phyloP scores from a whole-genome alignment of 225 moss, liverwort and hornwort genomes.

The Marchantia polymorpha region DNA sequence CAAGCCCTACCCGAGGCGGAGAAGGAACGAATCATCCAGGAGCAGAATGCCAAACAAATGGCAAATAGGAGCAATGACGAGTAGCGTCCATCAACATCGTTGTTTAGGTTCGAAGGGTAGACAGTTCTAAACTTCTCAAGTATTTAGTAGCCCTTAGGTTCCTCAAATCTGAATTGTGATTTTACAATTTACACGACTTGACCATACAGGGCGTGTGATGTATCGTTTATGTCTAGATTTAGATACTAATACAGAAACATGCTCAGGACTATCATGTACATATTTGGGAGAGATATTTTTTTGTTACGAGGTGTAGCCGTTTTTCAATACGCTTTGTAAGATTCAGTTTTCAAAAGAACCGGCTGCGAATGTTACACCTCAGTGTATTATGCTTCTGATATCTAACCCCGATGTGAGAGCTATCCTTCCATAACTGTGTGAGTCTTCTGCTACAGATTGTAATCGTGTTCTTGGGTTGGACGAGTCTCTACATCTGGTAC shows the following conservation, averaged over 20 bases:
- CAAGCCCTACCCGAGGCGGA: constrained; percentile 73
- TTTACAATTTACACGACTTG: not conserved
- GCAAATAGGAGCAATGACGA: constrained; percentile 12
- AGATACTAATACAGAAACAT: too few relatives aligned
- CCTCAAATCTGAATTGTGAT: not conserved
- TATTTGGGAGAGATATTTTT: constrained; percentile 14
- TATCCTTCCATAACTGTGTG: too few relatives aligned
- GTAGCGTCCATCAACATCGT: not conserved
- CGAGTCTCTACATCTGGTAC: too few relatives aligned
- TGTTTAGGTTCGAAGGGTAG: not conserved
- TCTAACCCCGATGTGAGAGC: too few relatives aligned
- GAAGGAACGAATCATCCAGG: constrained; percentile 56
- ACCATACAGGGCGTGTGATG: constrained; percentile 3
- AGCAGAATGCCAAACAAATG: constrained; percentile 14
- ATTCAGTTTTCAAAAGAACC: too few relatives aligned
- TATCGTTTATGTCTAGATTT: too few relatives aligned
- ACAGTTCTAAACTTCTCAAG: not conserved
- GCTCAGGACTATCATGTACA: constrained; percentile 25
- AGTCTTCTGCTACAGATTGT: too few relatives aligned
- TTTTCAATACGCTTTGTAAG: too few relatives aligned
- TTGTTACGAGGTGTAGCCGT: not conserved
- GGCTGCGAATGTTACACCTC: too few relatives aligned
- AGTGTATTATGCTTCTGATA: too few relatives aligned
- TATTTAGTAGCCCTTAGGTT: not conserved
- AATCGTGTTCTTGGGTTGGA: too few relatives aligned